Evolutionary conservation across 208 protist species (phyloP), one percentile per base, ranked within the genome.

Genomic region (Leishmania guyanensis): DNA sequence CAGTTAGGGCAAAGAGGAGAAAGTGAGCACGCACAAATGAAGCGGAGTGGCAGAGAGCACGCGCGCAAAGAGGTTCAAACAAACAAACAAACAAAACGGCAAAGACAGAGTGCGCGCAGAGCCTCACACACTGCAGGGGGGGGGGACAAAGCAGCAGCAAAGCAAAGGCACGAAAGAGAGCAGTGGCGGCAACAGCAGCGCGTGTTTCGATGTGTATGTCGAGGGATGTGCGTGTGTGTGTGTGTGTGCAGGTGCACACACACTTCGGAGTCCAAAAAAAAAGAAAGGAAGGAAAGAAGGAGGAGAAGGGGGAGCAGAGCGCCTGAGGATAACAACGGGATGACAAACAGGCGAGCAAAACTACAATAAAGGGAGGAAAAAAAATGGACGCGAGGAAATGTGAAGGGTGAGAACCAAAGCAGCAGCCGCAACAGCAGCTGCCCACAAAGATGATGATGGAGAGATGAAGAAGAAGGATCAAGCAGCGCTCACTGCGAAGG

Each of bases 371-470:
- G 22, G 12, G 62, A 5, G 26, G 62, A 39, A 12, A 20, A 39
- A 75, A 84, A 81, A 6, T 77, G 84, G 74, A 84, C 51, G 33
- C 10, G 70, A n/a, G 22, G 33, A 65, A 82, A 12, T 43, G n/a
- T n/a, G 43, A 39, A 77, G 36, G 16, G 53, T 79, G 54, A 9
- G 3, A 68, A 43, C 17, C 29, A 68, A 68, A 68, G 29, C 62
- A 66, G 29, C 46, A 72, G 43, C 22, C 29, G 48, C 36, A 73
- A 29, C 0, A 73, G 69, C 26, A 29, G 46, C 53, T 73, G 22
- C 46, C 69, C 46, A 14, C 26, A 26, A 73, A 73, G 36, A 43
- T 51, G 26, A 53, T 43, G 33, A 33, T 17, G 29, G 48, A 26
- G 26, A 26, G 46, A 1, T 0, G 5, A 53, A 51, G 48, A 16